Conservation (phyloP, 108 stramenopile genomes). For the Parmales sp. region DNA sequence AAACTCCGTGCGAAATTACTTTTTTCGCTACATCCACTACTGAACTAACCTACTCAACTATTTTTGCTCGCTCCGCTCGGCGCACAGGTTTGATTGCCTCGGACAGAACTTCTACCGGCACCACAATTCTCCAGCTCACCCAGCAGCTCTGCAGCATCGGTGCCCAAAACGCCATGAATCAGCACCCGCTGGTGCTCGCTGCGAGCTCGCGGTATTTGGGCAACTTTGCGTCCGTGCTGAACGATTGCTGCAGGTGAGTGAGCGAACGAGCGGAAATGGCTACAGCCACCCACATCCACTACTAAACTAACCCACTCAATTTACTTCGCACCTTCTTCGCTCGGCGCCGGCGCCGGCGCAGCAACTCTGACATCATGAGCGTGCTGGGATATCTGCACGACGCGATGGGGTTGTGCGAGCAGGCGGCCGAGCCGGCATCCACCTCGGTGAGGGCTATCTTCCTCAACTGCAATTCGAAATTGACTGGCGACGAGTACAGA, state of each 20-base stretch:
- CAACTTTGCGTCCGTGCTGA: slow-evolving; percentile 37
- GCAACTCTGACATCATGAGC: not conserved
- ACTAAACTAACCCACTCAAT: no score
- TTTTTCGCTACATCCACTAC: not conserved
- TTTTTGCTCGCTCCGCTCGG: no score
- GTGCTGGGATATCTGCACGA: not conserved
- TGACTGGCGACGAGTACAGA: no score
- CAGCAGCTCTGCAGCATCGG: not conserved
- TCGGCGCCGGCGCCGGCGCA: not conserved
- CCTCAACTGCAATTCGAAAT: not conserved
- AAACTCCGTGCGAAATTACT: not conserved
- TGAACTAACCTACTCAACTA: not conserved
- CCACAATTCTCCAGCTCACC: not conserved
- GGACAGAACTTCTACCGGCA: not conserved
- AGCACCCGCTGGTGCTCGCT: slow-evolving; percentile 22
- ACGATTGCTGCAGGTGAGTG: slow-evolving; percentile 23
- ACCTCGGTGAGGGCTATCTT: not conserved
- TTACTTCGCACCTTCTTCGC: not conserved
- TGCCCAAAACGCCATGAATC: not conserved
- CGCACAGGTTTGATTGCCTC: no score
- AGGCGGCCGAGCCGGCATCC: not conserved
- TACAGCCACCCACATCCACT: no score
- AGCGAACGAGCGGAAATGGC: no score
- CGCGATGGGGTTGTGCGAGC: not conserved
- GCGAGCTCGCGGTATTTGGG: slow-evolving; percentile 37